Evolutionary conservation across 129 eudicot genomes (phyloP).

Genomic region (Calendula officinalis): DNA sequence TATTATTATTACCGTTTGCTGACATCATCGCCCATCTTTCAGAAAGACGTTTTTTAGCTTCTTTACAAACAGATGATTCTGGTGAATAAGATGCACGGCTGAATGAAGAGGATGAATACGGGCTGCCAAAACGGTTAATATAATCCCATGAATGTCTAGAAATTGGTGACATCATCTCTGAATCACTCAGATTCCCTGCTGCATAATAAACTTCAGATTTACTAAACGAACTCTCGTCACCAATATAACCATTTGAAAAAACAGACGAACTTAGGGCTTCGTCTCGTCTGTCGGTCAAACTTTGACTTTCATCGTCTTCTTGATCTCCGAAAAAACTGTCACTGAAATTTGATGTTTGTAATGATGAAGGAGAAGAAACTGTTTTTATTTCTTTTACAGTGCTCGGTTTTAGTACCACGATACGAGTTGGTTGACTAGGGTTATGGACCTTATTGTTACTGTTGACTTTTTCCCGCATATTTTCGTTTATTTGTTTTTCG

Average conservation of each 20-base stretch:
- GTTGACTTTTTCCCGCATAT: constrained; percentile 39
- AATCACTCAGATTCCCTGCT: constrained; percentile 70
- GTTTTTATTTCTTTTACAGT: constrained; percentile 46
- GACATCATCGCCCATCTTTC: constrained; percentile 99
- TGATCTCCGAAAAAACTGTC: constrained; percentile 44
- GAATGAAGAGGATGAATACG: constrained; percentile 62
- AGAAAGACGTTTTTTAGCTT: constrained; percentile 94
- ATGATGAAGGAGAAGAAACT: constrained; percentile 49
- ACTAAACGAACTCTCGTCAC: constrained; percentile 80
- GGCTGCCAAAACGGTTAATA: constrained; percentile 57
- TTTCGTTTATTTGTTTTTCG: constrained; percentile 43
- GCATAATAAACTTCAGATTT: constrained; percentile 80
- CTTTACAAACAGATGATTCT: constrained; percentile 89
- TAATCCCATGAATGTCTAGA: constrained; percentile 96
- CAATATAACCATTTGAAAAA: constrained; percentile 77
- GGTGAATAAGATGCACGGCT: constrained; percentile 88
- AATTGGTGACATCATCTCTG: constrained; percentile 77
- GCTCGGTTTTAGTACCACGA: constrained; percentile 88
- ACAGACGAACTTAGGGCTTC: constrained; percentile 71
- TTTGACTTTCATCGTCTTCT: constrained; percentile 44
- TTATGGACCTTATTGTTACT: constrained; percentile 13
- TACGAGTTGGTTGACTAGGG: constrained; percentile 72
- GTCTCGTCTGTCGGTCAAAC: constrained; percentile 53
- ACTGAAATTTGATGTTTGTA: constrained; percentile 25
- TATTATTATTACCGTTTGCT: constrained; percentile 40